Base-by-base conservation (phyloP, 2,329 filamentous ascomycete species). In the Stagonosporopsis cucurbitacearum region DNA sequence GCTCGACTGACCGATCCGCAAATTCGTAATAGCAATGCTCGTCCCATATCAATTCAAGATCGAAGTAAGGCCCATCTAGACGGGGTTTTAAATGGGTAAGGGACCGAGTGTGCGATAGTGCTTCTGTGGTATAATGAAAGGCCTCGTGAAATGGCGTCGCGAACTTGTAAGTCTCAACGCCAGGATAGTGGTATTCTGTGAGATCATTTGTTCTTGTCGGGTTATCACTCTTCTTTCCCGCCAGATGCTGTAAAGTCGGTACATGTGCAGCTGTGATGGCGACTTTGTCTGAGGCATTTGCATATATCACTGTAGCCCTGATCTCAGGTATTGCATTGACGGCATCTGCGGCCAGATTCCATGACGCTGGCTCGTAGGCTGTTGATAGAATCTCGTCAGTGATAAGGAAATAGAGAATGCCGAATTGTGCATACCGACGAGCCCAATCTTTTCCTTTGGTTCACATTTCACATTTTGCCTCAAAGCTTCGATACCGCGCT, bases 11-110 rank as follows among this genome's bases (percentile, higher is more conserved):
- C 11, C 88, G 82, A 51, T 86, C 84, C 2, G 75, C 84, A 68
- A 92, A 92, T 68, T 91, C 87, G 63, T 82, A 88, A 36, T 82
- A 82, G 0, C 87, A 88, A 70, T 92, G 88, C 71, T 91, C 88
- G 4, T 91, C 88, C 89, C 89, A 92, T 52, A 91, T 87, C 3
- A 81, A 80, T 68, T 92, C 89, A 3, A 92, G 82, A 64, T 91
- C 87, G 65, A 91, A 90, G 55, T 80, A 82, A 0, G 88, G 88
- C 0, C 88, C 89, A 0, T 75, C 76, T 15, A 88, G 74, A 2
- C 81, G 76, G 9, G 80, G 80, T 65, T 90, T 90, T 6, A 91
- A 65, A 60, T 89, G 88, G 0, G 80, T 76, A 5, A 91, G 72
- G 42, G 78, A 85, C 2, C 88, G 81, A 0, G 87, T 89, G 66